phyloP scores from a whole-genome alignment of 2,329 filamentous ascomycete genomes.

The Clonostachys solani region DNA sequence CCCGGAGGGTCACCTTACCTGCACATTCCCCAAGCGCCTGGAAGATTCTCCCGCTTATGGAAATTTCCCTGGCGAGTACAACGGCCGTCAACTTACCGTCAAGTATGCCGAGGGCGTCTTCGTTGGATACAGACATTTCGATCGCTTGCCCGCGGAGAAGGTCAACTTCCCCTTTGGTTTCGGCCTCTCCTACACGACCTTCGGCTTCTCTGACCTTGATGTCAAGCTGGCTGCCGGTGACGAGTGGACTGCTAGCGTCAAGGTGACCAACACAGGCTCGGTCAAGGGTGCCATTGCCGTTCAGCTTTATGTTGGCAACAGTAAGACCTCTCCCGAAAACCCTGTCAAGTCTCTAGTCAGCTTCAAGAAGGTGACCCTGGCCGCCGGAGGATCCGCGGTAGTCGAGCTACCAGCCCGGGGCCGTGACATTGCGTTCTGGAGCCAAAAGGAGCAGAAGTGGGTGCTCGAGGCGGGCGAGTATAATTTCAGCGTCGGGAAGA shows the following conservation, averaged over 20 bases:
- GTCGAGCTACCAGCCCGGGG: conserved; percentile 12
- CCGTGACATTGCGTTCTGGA: conserved; percentile 19
- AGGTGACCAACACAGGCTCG: conserved; percentile 53
- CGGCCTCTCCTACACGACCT: conserved; percentile 55
- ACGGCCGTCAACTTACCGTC: conserved; percentile 28
- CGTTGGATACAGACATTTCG: conserved; percentile 64
- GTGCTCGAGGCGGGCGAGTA: conserved; percentile 17
- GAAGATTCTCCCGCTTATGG: conserved; percentile 62
- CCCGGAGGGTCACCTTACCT: conserved; percentile 58
- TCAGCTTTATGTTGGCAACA: conserved; percentile 40
- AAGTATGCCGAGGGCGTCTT: conserved; percentile 65
- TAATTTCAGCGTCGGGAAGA: conserved; percentile 14
- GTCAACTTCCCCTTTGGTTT: conserved; percentile 63
- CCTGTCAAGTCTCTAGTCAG: conserved; percentile 21
- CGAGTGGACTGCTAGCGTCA: conserved; percentile 43
- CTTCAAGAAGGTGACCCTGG: conserved; percentile 17
- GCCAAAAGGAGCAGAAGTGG: conserved; percentile 17
- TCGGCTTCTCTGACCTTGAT: conserved; percentile 53
- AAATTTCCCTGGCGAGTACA: conserved; percentile 47
- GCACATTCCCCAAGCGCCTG: conserved; percentile 54
- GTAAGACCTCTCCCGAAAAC: conserved; percentile 7
- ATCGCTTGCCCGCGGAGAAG: conserved; percentile 44
- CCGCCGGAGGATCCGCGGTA: conserved; percentile 8
- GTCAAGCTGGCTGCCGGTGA: conserved; percentile 30
- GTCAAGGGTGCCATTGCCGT: conserved; percentile 43